phyloP scores from a whole-genome alignment of 305 asterid genomes.

The Striga hermonthica region DNA sequence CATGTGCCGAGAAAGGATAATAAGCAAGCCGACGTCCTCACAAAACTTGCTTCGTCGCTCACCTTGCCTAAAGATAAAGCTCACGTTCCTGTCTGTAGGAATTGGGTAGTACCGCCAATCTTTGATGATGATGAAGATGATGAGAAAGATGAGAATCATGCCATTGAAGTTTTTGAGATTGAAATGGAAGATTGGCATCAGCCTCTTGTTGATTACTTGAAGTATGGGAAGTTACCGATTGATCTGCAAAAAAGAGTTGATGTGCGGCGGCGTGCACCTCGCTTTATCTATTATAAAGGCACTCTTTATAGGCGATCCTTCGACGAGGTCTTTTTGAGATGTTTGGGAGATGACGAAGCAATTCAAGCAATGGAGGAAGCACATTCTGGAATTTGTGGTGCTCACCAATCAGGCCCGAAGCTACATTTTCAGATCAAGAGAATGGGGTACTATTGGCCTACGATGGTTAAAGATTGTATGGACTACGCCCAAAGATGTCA shows the following conservation, averaged over 20 bases:
- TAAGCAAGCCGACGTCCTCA: neutral
- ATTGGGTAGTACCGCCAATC: neutral
- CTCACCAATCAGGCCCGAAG: neutral
- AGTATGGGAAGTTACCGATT: neutral
- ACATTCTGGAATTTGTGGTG: neutral
- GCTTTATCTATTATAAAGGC: neutral
- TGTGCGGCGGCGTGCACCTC: neutral
- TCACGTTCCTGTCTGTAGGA: neutral
- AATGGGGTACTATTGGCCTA: neutral
- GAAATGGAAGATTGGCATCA: neutral
- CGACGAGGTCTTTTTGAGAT: neutral
- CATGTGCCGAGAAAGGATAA: constrained; percentile 2
- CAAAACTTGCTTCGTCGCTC: neutral
- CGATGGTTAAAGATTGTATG: neutral
- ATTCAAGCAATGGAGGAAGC: constrained; percentile 1
- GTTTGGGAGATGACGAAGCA: neutral
- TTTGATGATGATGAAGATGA: neutral
- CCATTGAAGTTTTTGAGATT: neutral
- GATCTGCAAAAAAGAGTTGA: neutral
- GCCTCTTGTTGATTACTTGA: neutral
- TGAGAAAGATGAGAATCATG: neutral
- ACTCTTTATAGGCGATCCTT: neutral
- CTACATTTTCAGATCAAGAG: neutral
- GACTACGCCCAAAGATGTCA: neutral
- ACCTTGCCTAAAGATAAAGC: neutral